Conservation (phyloP, 768 basidiomycete species). For the Rhodosporidiobolus odoratus region DNA sequence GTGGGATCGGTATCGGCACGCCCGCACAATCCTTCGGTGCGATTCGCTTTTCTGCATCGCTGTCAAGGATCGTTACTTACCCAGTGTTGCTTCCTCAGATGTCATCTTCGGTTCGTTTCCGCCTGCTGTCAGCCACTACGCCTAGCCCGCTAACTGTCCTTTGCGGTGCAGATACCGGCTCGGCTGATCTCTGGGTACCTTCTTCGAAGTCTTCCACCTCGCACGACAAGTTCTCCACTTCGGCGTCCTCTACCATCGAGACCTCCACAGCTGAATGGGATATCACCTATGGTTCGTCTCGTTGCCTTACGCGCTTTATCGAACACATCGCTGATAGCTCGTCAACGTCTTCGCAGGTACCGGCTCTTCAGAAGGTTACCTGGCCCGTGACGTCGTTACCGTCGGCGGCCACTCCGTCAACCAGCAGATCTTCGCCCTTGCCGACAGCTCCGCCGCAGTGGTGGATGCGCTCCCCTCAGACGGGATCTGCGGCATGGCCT, state of each 20-base stretch:
- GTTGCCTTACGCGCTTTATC: not conserved
- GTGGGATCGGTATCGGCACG: conserved; percentile 23
- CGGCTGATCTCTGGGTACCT: conserved; percentile 27
- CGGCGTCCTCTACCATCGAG: conserved; percentile 10
- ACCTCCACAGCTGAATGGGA: conserved; percentile 29
- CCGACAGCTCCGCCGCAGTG: conserved; percentile 14
- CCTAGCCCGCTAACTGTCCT: no score
- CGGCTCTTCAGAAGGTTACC: conserved; percentile 18
- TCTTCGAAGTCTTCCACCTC: conserved; percentile 6
- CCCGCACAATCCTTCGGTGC: conserved; percentile 27
- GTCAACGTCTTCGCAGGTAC: conserved; percentile 13
- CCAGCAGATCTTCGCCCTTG: conserved; percentile 35
- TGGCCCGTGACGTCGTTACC: conserved; percentile 30
- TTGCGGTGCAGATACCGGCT: conserved; percentile 29
- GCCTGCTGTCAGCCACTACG: no score
- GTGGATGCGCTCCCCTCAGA: conserved; percentile 17
- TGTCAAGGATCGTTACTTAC: not conserved
- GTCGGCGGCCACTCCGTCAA: conserved; percentile 13
- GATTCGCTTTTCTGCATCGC: not conserved
- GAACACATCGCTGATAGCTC: not conserved
- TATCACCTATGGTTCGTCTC: conserved; percentile 27
- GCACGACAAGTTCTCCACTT: conserved; percentile 19
- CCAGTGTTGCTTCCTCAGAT: not conserved
- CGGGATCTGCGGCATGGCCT: conserved; percentile 41
- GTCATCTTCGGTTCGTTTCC: conserved; percentile 17